phyloP scores from a whole-genome alignment of 345 rosid genomes.

The Melastoma malabathricum region DNA sequence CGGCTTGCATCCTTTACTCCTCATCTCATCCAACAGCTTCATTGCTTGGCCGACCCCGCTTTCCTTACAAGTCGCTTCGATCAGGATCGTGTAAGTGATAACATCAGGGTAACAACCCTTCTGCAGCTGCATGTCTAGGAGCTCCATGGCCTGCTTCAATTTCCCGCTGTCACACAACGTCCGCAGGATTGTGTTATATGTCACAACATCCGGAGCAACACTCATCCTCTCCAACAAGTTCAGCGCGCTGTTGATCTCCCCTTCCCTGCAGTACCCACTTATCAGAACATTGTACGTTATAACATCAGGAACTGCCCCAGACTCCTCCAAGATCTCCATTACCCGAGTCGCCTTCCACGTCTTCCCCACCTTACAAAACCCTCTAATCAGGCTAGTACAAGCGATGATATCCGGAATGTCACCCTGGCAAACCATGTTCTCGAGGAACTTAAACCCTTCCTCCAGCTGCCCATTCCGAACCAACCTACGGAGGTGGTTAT shows the following conservation, averaged over 20 bases:
- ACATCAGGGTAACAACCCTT: conserved; percentile 66
- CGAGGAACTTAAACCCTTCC: conserved; percentile 56
- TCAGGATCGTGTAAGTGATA: conserved; percentile 65
- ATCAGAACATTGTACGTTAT: conserved; percentile 74
- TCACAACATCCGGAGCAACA: conserved; percentile 72
- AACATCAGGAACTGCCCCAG: conserved; percentile 68
- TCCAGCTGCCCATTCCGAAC: conserved; percentile 54
- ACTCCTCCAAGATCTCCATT: conserved; percentile 64
- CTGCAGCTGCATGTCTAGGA: conserved; percentile 46
- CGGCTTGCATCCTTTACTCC: conserved; percentile 61
- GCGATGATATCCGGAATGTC: conserved; percentile 57
- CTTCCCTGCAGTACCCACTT: conserved; percentile 70
- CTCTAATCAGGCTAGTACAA: conserved; percentile 67
- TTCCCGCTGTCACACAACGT: conserved; percentile 65
- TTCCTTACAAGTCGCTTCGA: conserved; percentile 77
- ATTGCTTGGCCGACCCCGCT: conserved; percentile 69
- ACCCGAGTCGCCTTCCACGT: conserved; percentile 57
- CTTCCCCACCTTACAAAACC: conserved; percentile 58
- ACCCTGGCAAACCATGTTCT: conserved; percentile 65
- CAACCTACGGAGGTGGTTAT: conserved; percentile 38
- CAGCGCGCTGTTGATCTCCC: conserved; percentile 61
- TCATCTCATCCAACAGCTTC: conserved; percentile 90
- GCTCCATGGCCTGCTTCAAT: conserved; percentile 65
- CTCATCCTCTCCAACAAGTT: conserved; percentile 55
- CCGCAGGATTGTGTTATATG: conserved; percentile 69